Evolutionary conservation across 2,329 filamentous ascomycete genomes (phyloP), one percentile per base, ranked within the genome.

Genomic region (Phaeosphaeriaceae sp.): DNA sequence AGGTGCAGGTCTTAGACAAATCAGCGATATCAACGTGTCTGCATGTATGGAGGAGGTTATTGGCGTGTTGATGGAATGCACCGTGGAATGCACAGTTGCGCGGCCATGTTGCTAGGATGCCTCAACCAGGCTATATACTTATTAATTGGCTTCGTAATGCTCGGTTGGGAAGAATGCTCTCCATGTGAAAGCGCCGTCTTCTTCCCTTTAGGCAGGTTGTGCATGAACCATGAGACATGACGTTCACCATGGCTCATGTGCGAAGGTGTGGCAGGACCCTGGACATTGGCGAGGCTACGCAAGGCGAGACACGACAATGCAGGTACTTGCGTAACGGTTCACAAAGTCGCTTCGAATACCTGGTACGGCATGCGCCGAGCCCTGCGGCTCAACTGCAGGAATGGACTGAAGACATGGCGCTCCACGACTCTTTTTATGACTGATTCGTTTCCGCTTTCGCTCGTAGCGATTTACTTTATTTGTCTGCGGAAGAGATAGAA

Each of bases 41-140:
- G 59, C 53, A 59, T 51, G 40, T 53, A 56, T 27, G 33, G 33
- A n/a, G 54, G 45, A 22, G 47, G 33, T 31, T 47, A 46, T 62
- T 59, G 53, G 19, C 57, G 53, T 60, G 51, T 42, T 49, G 50
- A 61, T 63, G 70, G 73, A 75, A 71, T 75, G 69, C 57, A 51
- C 57, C 55, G 56, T 66, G 66, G 66, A 76, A 75, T 75, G 67
- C 53, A 67, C 47, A 25, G 62, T 63, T 63, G 57, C 61, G 49
- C 27, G 56, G 48, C 55, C 56, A 62, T 48, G 68, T 61, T 57
- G 60, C 51, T 57, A 69, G 67, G 48, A 44, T 54, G 51, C 60
- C 48, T 42, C 21, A 17, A 40, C 33, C 33, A 22, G 33, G 6
- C 48, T 56, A 33, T 56, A 56, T 58, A 57, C 20, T 42, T 9